Evolutionary conservation across 495 filamentous ascomycete genomes (phyloP).

Genomic region (Penicillium cinerascens): DNA sequence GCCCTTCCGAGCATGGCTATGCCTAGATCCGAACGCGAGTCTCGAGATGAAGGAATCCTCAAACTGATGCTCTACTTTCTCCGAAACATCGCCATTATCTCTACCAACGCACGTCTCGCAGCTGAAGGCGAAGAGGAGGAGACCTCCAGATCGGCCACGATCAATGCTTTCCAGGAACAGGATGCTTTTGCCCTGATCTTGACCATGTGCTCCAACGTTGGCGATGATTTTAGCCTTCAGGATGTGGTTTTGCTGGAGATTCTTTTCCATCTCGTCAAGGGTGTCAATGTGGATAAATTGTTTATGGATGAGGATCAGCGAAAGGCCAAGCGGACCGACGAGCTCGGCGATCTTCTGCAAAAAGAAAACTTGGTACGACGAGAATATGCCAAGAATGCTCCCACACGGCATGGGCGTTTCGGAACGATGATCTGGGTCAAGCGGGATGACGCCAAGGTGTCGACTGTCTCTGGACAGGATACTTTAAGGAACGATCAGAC

Average conservation of each 20-base stretch:
- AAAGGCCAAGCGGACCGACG: conserved; percentile 61
- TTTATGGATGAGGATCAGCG: conserved; percentile 78
- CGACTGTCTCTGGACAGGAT: conserved; percentile 85
- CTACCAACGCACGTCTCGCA: conserved; percentile 56
- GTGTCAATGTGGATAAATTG: conserved; percentile 78
- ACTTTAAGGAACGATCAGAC: conserved; percentile 69
- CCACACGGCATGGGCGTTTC: conserved; percentile 88
- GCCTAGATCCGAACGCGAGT: conserved; percentile 67
- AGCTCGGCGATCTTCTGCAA: conserved; percentile 67
- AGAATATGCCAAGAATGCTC: conserved; percentile 72
- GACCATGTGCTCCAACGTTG: conserved; percentile 84
- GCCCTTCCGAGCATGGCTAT: conserved; percentile 85
- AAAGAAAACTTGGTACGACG: conserved; percentile 79
- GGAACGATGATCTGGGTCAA: conserved; percentile 98
- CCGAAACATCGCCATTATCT: conserved; percentile 82
- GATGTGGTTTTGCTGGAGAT: conserved; percentile 85
- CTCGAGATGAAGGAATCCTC: conserved; percentile 88
- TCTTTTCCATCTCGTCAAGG: conserved; percentile 87
- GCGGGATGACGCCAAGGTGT: conserved; percentile 71
- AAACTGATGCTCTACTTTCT: conserved; percentile 86
- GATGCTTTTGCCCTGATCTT: conserved; percentile 83
- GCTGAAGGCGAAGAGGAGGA: conserved; percentile 79
- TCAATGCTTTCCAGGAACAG: conserved; percentile 83
- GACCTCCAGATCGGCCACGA: conserved; percentile 79
- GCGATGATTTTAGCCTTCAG: conserved; percentile 84